Evolutionary conservation across 805 yeast species (phyloP).

Genomic region (Teunomyces stri): DNA sequence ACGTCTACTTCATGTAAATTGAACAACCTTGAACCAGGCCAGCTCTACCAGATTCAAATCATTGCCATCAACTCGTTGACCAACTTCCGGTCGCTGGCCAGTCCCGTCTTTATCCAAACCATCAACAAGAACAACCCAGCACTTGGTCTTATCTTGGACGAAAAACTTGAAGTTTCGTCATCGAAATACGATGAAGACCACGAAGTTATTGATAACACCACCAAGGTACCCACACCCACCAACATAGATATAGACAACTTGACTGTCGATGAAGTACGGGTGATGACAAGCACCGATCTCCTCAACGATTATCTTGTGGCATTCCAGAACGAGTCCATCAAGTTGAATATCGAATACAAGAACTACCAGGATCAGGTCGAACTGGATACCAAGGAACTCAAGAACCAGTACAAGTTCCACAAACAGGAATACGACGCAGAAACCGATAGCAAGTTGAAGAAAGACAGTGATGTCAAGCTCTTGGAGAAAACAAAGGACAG

Average conservation of each 20-base stretch:
- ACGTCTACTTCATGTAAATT: slow-evolving; percentile 35
- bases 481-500: slow-evolving; percentile 31
- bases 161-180: slow-evolving; percentile 3
- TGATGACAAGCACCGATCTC: slow-evolving; percentile 16
- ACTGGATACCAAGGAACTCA: slow-evolving; percentile 16
- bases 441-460: slow-evolving; percentile 24
- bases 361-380: slow-evolving; percentile 10
- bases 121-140: slow-evolving; percentile 3
- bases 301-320: slow-evolving; percentile 23
- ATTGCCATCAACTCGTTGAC: slow-evolving; percentile 35
- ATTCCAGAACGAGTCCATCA: slow-evolving; percentile 26
- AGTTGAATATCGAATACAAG: slow-evolving; percentile 19
- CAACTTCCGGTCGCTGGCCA: slow-evolving; percentile 33
- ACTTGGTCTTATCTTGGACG: slow-evolving; percentile 2
- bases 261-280: slow-evolving; percentile 14
- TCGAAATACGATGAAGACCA: background rate
- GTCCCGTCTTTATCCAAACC: slow-evolving; percentile 33
- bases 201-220: slow-evolving; percentile 1
- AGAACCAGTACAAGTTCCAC: slow-evolving; percentile 28
- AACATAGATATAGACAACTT: slow-evolving; percentile 7
- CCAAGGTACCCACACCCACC: background rate
- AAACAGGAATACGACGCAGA: slow-evolving; percentile 39
- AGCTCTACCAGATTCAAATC: slow-evolving; percentile 34
- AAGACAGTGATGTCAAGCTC: slow-evolving; percentile 31
- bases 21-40: slow-evolving; percentile 24